Percentiles rank a stretch among this genome's conserved stretches.
Evolutionary conservation across 768 basidiomycete species (phyloP).

Genomic region (Cystobasidiopsis lactophilus): DNA sequence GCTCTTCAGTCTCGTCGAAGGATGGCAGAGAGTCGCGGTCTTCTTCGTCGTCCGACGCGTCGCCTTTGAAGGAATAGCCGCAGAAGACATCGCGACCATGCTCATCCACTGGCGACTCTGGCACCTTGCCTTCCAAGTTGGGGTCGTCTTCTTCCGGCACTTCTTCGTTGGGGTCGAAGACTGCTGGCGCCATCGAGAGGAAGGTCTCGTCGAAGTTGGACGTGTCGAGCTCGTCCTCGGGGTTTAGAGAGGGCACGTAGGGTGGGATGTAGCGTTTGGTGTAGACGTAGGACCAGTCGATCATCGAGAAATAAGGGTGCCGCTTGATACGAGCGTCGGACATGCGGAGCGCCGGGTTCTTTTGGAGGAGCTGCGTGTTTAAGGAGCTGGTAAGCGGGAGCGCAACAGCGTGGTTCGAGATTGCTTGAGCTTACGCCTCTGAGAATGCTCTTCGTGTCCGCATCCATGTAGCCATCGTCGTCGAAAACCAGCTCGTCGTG

Average conservation of each 20-base stretch:
- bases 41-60: constrained; percentile 21
- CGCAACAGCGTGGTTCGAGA: background rate
- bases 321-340: constrained; percentile 81
- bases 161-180: constrained; percentile 40
- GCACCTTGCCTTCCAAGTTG: constrained; percentile 17
- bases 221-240: constrained; percentile 77
- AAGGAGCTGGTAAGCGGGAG: background rate
- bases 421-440: constrained; percentile 71
- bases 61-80: constrained; percentile 80
- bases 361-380: constrained; percentile 52
- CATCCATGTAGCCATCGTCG: constrained; percentile 65
- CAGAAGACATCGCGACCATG: constrained; percentile 67
- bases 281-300: constrained; percentile 30
- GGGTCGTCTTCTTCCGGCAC: constrained; percentile 30
- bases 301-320: constrained; percentile 87
- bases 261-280: constrained; percentile 65
- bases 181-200: constrained; percentile 79
- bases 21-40: background rate
- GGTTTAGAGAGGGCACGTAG: constrained; percentile 54
- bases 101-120: constrained; percentile 21
- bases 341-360: constrained; percentile 72
- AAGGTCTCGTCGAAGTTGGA: constrained; percentile 96
- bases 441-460: constrained; percentile 83
- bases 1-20: too few relatives aligned
- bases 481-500: constrained; percentile 78